phyloP scores from a whole-genome alignment of 129 eudicot genomes.

The Mikania micrantha region DNA sequence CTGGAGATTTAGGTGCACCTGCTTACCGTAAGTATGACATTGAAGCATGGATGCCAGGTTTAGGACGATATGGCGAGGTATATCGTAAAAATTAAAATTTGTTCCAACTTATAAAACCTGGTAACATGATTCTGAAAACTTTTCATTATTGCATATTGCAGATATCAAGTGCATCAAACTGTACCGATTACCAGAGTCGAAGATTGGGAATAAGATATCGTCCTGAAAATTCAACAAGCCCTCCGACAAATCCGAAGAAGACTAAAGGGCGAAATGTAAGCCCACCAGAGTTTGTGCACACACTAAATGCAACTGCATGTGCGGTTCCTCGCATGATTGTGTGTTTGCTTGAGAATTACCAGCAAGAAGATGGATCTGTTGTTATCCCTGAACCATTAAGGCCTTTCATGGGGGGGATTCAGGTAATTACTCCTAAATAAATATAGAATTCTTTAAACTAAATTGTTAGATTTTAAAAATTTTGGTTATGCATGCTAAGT shows the following conservation, averaged over 20 bases:
- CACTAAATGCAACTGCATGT: slow-evolving; percentile 92
- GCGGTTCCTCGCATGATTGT: slow-evolving; percentile 96
- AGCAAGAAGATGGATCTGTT: slow-evolving; percentile 90
- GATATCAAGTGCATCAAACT: slow-evolving; percentile 98
- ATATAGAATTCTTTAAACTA: slow-evolving; percentile 4
- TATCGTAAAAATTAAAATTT: not conserved
- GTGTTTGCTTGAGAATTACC: slow-evolving; percentile 90
- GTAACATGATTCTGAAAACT: no score
- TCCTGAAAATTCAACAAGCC: slow-evolving; percentile 41
- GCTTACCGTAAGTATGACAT: slow-evolving; percentile 88
- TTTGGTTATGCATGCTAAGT: not conserved
- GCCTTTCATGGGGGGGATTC: slow-evolving; percentile 94
- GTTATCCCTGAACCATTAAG: slow-evolving; percentile 70
- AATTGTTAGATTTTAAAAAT: not conserved
- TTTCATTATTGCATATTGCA: slow-evolving; percentile 12
- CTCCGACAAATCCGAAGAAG: slow-evolving; percentile 34
- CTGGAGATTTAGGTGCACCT: slow-evolving; percentile 94
- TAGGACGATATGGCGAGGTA: slow-evolving; percentile 97
- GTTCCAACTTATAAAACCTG: no score
- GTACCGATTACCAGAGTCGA: slow-evolving; percentile 98
- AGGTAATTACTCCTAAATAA: slow-evolving; percentile 40
- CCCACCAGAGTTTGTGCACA: slow-evolving; percentile 81
- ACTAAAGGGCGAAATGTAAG: slow-evolving; percentile 52
- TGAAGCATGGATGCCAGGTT: slow-evolving; percentile 99
- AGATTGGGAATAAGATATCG: slow-evolving; percentile 84